Evolutionary conservation across 805 yeast genomes (phyloP).

Genomic region (Kodamaea sagamina): DNA sequence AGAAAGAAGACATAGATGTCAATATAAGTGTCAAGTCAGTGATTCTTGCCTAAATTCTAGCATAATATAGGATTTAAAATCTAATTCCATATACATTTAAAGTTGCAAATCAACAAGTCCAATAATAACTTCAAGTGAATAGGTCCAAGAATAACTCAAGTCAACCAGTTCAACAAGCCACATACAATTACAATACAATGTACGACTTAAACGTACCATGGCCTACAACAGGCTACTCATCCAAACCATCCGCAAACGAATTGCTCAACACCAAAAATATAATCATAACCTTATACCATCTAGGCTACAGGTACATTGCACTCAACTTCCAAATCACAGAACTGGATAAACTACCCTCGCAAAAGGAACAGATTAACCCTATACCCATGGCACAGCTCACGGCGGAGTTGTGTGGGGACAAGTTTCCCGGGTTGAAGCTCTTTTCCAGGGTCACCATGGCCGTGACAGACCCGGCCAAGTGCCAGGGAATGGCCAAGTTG

Average conservation of each 20-base stretch:
- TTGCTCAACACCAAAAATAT: slow-evolving; percentile 49
- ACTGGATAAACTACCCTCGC: slow-evolving; percentile 52
- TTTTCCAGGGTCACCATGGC: slow-evolving; percentile 75
- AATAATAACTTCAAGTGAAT: too few relatives aligned
- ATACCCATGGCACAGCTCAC: slow-evolving; percentile 39
- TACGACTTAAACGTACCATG: slow-evolving; percentile 73
- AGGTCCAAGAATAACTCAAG: background rate
- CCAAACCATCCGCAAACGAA: slow-evolving; percentile 44
- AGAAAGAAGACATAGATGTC: background rate
- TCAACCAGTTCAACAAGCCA: background rate
- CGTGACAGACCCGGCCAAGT: slow-evolving; percentile 75
- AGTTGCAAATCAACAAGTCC: too few relatives aligned
- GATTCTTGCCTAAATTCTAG: too few relatives aligned
- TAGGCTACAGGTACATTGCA: slow-evolving; percentile 79
- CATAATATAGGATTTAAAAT: too few relatives aligned
- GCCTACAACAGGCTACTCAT: slow-evolving; percentile 57
- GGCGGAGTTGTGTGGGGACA: slow-evolving; percentile 15
- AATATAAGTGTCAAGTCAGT: too few relatives aligned
- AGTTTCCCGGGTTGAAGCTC: slow-evolving; percentile 40
- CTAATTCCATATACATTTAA: too few relatives aligned
- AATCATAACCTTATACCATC: slow-evolving; percentile 51
- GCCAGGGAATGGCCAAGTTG: slow-evolving; percentile 57
- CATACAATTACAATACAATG: too few relatives aligned
- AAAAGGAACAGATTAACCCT: slow-evolving; percentile 47
- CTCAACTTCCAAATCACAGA: slow-evolving; percentile 63